Percentiles rank a stretch among this genome's conserved stretches.
These are phyloP conservation scores for Piper betle DNA, from an alignment of 164 flowering plant species.

Conservation along the genomic window DNA sequence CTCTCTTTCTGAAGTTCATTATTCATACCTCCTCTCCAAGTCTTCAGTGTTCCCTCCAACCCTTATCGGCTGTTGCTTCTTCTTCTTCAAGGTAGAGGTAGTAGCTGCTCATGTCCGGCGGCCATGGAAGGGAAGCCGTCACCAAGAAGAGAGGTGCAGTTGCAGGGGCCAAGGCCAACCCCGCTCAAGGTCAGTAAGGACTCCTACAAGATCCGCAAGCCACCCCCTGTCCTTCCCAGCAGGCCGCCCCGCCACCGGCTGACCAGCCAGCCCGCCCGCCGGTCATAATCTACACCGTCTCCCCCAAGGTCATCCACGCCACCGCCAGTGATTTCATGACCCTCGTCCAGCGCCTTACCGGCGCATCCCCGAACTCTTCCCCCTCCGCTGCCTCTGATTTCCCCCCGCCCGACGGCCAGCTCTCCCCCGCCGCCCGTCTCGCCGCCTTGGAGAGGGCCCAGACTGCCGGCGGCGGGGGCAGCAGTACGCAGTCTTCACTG, in stretches of 20 bases:
- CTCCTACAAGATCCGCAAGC: too few relatives aligned
- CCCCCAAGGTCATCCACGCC: constrained; percentile 22
- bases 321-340: constrained; percentile 18
- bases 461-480: constrained; percentile 11
- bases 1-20: too few relatives aligned
- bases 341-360: too few relatives aligned
- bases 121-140: constrained; percentile 12
- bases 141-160: constrained; percentile 36
- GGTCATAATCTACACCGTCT: too few relatives aligned
- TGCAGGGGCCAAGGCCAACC: constrained; percentile 68
- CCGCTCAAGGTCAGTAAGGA: constrained; percentile 33
- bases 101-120: background rate
- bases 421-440: constrained; percentile 30
- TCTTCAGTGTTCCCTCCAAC: too few relatives aligned
- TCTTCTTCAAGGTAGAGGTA: too few relatives aligned
- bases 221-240: constrained; percentile 21
- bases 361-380: too few relatives aligned
- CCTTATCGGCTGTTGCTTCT: background rate
- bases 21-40: too few relatives aligned
- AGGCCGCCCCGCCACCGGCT: constrained; percentile 6
- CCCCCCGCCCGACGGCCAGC: constrained; percentile 20
- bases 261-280: constrained; percentile 12
- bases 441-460: constrained; percentile 35
- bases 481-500: too few relatives aligned
- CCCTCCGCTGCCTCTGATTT: too few relatives aligned